Evolutionary conservation across 768 basidiomycete genomes (phyloP), one percentile per base, ranked within the genome.

Genomic region (Sporobolomyces phaffii): DNA sequence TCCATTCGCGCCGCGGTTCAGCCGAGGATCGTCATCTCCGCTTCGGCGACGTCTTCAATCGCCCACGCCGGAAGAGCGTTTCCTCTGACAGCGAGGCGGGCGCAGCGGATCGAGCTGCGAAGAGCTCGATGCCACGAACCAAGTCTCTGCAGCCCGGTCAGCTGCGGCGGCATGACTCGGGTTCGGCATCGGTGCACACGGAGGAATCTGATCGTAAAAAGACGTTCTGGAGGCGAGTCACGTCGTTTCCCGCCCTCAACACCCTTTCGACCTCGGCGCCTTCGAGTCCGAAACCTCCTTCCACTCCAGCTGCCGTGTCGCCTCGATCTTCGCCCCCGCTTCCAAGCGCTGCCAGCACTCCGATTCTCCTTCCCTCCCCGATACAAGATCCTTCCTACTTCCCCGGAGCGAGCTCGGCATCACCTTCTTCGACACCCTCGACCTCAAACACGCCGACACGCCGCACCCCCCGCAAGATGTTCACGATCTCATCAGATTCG

Each of bases 191-290:
- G 33, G 18, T 22, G 1, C 13, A 28, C 2, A 59, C 64, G 17
- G 53, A 34, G 31, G 68, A 61, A 24, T 20, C 53, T 13, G 40
- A 41, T 14, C 28, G 45, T 1, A 60, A 60, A 40, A 41, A 60
- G 31, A 29, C 62, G 38, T 47, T 69, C 26, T 69, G 68, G 68
- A 41, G 60, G 28, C 52, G 63, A 1, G 47, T 64, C 47, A 22
- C 38, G n/a, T 56, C 52, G 1, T 53, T 61, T 38, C 52, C 52
- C 15, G 59, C 40, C 45, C 52, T 66, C 26, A 33, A 38, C 9
- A 28, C 54, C 14, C 11, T 7, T 11, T 36, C 47, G 15, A 49
- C 53, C 2, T 36, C 53, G 2, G 26, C 64, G 15, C 36, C 57
- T 5, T 59, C 64, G 18, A 61, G 49, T n/a, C 56, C 33, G n/a